Evolutionary conservation across 1,139 yeast species (phyloP), one percentile per base, ranked within the genome.

Genomic region (Yamadazyma sp.): DNA sequence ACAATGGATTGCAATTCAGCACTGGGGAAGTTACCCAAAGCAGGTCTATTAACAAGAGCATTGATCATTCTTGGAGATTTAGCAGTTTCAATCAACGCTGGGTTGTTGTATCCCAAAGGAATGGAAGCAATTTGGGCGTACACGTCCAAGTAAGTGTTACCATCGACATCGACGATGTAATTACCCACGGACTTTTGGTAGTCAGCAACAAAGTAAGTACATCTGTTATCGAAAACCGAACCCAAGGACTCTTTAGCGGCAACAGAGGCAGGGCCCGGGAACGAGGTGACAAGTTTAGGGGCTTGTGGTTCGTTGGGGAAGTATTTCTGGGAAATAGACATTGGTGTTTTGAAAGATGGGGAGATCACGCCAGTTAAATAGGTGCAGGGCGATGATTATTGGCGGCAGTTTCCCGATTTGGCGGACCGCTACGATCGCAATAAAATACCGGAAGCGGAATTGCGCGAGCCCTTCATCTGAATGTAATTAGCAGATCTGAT

Each of bases 51-150:
- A 39, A 81, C 77, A 41, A 82, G 59, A 6, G 89, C 83, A 52
- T 74, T 73, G 41, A 78, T 73, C 87, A 82, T 82, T 55, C 78
- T 82, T 27, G 75, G 76, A 4, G 86, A 76, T 48, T 71, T 68
- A 4, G 88, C 83, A 17, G 81, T 76, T 56, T 76, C 68, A 40
- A 75, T 67, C 48, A 83, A 66, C 16, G 68, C 82, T n/a, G 89
- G 89, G 57, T 83, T 82, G 61, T 82, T 82, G 68, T 83, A 83
- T 32, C 90, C 89, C 40, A 83, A 61, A 2, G 88, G 82, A 52
- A 82, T 82, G 2, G 89, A 82, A 9, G 89, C 78, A 51, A 83
- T 82, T 62, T 83, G 90, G 34, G 85, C 81, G 54, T 80, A 83
- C 16, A 81, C 73, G 55, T 83, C 90, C 42, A 83, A 64, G 46